phyloP scores from a whole-genome alignment of 192 early-diverging fungal genomes.

The Entophlyctis luteolus region DNA sequence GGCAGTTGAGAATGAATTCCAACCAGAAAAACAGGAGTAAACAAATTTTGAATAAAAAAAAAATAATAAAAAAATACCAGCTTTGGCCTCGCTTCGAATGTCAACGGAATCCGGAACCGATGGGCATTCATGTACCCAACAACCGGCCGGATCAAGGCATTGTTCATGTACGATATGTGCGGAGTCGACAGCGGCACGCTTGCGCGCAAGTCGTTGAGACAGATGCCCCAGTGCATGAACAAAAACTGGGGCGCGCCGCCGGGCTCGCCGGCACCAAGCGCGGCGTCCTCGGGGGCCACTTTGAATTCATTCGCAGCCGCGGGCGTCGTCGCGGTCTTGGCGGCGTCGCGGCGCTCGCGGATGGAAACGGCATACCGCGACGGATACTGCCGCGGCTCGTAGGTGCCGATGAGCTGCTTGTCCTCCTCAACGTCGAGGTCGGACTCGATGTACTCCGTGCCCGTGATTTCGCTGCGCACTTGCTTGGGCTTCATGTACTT shows the following conservation, averaged over 20 bases:
- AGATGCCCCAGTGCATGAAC: slow-evolving; percentile 75
- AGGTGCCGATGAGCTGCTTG: not conserved
- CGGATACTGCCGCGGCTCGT: slow-evolving; percentile 16
- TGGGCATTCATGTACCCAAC: slow-evolving; percentile 93
- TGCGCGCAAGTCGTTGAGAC: slow-evolving; percentile 87
- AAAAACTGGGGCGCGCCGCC: slow-evolving; percentile 26
- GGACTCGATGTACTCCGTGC: slow-evolving; percentile 9
- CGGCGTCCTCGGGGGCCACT: not conserved
- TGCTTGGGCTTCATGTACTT: not conserved
- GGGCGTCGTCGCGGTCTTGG: not conserved
- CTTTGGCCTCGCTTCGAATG: slow-evolving; percentile 72
- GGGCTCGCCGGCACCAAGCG: not conserved
- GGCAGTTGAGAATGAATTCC: too few species aligned
- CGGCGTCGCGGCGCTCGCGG: too few species aligned
- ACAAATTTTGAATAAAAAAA: not conserved
- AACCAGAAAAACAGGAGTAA: not conserved
- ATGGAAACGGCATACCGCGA: not conserved
- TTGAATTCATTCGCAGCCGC: not conserved
- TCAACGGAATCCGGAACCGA: slow-evolving; percentile 78
- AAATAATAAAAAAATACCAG: slow-evolving; percentile 45
- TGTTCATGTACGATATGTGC: slow-evolving; percentile 72
- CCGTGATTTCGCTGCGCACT: not conserved
- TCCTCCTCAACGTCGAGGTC: slow-evolving; percentile 3
- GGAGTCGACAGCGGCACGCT: slow-evolving; percentile 72
- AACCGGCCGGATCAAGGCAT: slow-evolving; percentile 84